Percentiles rank a stretch among this genome's conserved stretches.
Evolutionary conservation across 1,284 basidiomycete species (phyloP).

Genomic region (Puccinia horiana): DNA sequence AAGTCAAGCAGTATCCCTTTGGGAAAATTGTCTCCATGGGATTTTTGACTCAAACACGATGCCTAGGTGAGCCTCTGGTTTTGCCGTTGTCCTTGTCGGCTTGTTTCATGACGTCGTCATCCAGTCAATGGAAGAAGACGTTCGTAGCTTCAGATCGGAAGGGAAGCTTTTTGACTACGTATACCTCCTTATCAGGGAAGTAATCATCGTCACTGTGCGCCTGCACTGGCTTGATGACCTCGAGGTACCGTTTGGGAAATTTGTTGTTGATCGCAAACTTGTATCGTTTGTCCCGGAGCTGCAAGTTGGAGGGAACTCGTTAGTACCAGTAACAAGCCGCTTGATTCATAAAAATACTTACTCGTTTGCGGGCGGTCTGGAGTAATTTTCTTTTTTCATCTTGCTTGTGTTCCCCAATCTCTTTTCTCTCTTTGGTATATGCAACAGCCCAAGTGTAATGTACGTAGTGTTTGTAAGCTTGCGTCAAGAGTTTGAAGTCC

Average conservation of each 20-base stretch:
- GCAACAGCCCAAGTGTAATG: neutral
- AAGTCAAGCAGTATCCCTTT: constrained; percentile 3
- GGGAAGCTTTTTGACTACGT: too few relatives aligned
- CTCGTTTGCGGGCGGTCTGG: too few relatives aligned
- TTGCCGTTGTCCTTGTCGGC: neutral
- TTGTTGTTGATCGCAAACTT: constrained; percentile 32
- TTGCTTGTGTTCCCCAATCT: too few relatives aligned
- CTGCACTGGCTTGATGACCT: neutral
- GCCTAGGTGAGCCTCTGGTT: neutral
- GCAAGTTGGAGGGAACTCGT: neutral
- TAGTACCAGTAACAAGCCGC: too few relatives aligned
- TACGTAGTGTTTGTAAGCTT: constrained; percentile 1
- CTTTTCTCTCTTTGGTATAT: too few relatives aligned
- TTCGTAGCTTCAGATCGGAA: constrained; percentile 13
- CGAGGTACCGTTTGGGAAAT: constrained; percentile 1
- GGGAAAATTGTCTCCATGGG: neutral
- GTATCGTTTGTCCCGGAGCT: constrained; percentile 17
- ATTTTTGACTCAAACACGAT: constrained; percentile 3
- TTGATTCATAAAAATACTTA: too few relatives aligned
- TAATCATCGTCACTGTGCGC: too few relatives aligned
- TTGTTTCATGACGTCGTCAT: constrained; percentile 13
- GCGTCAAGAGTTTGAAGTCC: neutral
- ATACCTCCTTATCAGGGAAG: neutral
- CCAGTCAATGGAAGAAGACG: constrained; percentile 13
- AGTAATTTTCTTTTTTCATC: too few relatives aligned